phyloP scores from a whole-genome alignment of 164 flowering plant genomes.

The Malania oleifera region DNA sequence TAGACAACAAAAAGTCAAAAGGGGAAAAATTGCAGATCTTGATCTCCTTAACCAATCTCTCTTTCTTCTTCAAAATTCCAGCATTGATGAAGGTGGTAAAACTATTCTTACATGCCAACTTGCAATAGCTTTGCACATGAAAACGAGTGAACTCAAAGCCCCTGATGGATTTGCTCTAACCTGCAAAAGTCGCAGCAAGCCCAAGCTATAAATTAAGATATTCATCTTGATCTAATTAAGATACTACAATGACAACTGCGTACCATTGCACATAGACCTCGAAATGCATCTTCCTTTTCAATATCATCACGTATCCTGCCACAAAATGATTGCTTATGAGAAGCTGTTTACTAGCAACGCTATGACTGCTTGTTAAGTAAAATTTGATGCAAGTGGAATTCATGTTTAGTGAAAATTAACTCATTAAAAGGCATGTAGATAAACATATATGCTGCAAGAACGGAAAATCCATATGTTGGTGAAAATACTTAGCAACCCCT shows the following conservation, averaged over 20 bases:
- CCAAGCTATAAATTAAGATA: not conserved
- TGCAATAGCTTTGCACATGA: conserved; percentile 89
- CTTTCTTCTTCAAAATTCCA: not conserved
- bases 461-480: too few relatives aligned
- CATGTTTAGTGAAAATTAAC: not conserved
- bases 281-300: conserved; percentile 97
- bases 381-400: not conserved
- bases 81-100: not conserved
- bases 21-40: not conserved
- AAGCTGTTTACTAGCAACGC: not conserved
- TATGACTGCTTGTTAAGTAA: not conserved
- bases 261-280: conserved; percentile 98
- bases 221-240: not conserved
- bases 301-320: conserved; percentile 96
- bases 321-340: conserved; percentile 6
- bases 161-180: conserved; percentile 90
- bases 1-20: not conserved
- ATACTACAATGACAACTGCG: conserved; percentile 2
- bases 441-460: not conserved
- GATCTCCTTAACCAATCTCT: not conserved
- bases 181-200: conserved; percentile 33
- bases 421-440: not conserved
- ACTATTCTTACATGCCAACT: conserved; percentile 92
- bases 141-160: conserved; percentile 75
- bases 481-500: too few relatives aligned